Percentiles rank a stretch among this genome's conserved stretches.
Evolutionary conservation across 495 filamentous ascomycete species (phyloP).

Genomic region (Hyaloscypha finlandica): DNA sequence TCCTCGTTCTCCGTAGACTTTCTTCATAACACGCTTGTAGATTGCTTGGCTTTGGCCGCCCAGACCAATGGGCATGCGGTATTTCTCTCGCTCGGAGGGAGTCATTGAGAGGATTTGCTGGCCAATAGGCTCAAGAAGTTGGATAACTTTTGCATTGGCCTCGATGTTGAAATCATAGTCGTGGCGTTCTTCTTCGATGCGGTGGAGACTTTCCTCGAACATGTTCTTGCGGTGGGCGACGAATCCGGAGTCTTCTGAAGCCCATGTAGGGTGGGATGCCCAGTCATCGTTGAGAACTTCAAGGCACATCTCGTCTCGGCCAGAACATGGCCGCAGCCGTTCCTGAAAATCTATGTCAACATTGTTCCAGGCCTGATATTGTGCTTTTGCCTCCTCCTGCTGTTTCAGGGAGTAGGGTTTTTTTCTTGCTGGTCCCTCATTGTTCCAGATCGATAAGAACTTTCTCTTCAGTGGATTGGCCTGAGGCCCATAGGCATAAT

Average conservation of each 20-base stretch:
- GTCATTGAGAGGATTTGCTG: conserved; percentile 80
- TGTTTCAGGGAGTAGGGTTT: too few relatives aligned
- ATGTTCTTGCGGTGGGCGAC: conserved; percentile 96
- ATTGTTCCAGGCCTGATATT: not conserved
- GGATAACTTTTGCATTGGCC: conserved; percentile 87
- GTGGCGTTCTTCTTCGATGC: conserved; percentile 97
- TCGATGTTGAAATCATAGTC: conserved; percentile 99
- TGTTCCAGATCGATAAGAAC: too few relatives aligned
- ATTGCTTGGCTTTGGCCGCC: conserved; percentile 95
- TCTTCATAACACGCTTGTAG: conserved; percentile 95
- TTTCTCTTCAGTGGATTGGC: too few relatives aligned
- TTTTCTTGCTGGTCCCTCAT: too few relatives aligned
- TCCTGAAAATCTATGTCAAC: conserved; percentile 49
- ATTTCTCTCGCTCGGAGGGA: conserved; percentile 66
- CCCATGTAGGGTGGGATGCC: conserved; percentile 99
- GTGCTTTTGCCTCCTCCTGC: not conserved
- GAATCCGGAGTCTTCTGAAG: conserved; percentile 96
- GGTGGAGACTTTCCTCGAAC: conserved; percentile 88
- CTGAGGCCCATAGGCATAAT: too few relatives aligned
- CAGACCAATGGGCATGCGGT: conserved; percentile 77
- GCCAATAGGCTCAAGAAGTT: conserved; percentile 90
- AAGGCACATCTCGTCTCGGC: conserved; percentile 90
- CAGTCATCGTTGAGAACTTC: conserved; percentile 95
- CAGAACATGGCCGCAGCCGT: conserved; percentile 82
- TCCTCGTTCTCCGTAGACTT: conserved; percentile 93